Conservation (phyloP, 2,329 filamentous ascomycete species). For the Arthrinium puccinioides region DNA sequence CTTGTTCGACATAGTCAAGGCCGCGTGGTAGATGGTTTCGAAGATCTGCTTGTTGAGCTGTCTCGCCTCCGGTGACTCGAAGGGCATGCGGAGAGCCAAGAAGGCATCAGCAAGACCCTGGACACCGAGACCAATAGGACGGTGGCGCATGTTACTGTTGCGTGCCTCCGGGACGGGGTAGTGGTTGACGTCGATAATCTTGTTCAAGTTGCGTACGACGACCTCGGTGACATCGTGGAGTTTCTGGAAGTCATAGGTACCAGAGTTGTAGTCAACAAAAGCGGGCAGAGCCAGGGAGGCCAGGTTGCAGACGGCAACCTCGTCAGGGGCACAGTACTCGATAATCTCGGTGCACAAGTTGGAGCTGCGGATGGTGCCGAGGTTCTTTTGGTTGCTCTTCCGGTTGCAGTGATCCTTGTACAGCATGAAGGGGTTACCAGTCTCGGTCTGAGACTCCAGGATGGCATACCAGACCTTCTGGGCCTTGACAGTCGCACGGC, state of each 20-base stretch:
- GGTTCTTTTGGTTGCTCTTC: constrained; percentile 99
- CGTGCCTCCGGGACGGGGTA: constrained; percentile 93
- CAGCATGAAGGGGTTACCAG: constrained; percentile 97
- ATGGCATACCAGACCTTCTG: constrained; percentile 99
- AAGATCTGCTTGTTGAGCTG: constrained; percentile 98
- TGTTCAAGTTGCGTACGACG: constrained; percentile 92
- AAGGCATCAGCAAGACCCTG: constrained; percentile 97
- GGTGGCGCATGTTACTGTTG: constrained; percentile 95
- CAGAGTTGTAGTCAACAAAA: constrained; percentile 79
- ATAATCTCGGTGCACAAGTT: constrained; percentile 99
- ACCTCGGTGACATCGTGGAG: constrained; percentile 91
- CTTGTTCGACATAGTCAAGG: constrained; percentile 81
- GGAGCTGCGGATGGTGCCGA: constrained; percentile 96
- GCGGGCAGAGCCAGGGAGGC: constrained; percentile 88
- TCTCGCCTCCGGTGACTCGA: constrained; percentile 90
- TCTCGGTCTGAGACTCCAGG: constrained; percentile 96
- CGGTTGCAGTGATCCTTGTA: constrained; percentile 98
- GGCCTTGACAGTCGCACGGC: constrained; percentile 86
- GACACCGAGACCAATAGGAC: constrained; percentile 92
- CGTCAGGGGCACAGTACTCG: constrained; percentile 93
- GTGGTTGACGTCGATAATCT: constrained; percentile 96
- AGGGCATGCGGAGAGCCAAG: constrained; percentile 91
- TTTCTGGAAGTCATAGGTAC: constrained; percentile 91
- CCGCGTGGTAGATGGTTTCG: constrained; percentile 97
- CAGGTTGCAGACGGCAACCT: constrained; percentile 97